Evolutionary conservation across 192 early-diverging fungal species (phyloP).

Genomic region (Allomyces macrogynus): DNA sequence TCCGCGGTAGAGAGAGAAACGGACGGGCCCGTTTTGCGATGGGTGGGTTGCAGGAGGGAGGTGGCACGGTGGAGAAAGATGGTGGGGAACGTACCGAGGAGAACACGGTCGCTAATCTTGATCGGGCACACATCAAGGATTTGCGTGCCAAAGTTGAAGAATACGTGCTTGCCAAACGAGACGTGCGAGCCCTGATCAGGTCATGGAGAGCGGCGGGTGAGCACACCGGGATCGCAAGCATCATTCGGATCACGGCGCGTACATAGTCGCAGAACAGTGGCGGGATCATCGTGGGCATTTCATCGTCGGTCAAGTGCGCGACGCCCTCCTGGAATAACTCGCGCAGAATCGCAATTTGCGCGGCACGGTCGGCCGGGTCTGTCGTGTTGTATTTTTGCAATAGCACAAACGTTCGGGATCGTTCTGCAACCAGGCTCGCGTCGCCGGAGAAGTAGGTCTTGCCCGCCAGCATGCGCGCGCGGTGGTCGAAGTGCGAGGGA

Average conservation of each 20-base stretch:
- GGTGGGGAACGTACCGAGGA: conserved; percentile 37
- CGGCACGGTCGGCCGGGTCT: conserved; percentile 11
- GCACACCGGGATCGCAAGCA: no score
- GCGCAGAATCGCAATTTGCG: conserved; percentile 9
- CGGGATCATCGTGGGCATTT: conserved; percentile 30
- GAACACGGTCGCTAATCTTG: conserved; percentile 45
- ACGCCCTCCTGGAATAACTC: conserved; percentile 26
- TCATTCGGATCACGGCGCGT: conserved; percentile 1
- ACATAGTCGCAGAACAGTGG: conserved; percentile 61
- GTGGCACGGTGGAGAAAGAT: conserved; percentile 51
- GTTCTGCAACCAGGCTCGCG: conserved; percentile 20
- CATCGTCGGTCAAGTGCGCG: conserved; percentile 17
- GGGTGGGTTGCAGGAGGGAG: conserved; percentile 47
- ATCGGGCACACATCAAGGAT: conserved; percentile 58
- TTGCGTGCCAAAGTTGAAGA: conserved; percentile 50
- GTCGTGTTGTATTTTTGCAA: conserved; percentile 13
- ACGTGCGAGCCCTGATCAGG: conserved; percentile 33
- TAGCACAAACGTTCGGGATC: conserved; percentile 8
- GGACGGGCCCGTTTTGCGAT: conserved; percentile 10
- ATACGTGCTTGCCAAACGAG: conserved; percentile 46
- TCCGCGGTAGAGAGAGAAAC: conserved; percentile 3
- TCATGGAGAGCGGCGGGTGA: no score
- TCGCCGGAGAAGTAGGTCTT: conserved; percentile 31
- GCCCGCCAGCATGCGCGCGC: conserved; percentile 30
- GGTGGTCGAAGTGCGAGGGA: no score